Base-by-base conservation (phyloP, 2,329 filamentous ascomycete species). In the Beauveria caledonica region DNA sequence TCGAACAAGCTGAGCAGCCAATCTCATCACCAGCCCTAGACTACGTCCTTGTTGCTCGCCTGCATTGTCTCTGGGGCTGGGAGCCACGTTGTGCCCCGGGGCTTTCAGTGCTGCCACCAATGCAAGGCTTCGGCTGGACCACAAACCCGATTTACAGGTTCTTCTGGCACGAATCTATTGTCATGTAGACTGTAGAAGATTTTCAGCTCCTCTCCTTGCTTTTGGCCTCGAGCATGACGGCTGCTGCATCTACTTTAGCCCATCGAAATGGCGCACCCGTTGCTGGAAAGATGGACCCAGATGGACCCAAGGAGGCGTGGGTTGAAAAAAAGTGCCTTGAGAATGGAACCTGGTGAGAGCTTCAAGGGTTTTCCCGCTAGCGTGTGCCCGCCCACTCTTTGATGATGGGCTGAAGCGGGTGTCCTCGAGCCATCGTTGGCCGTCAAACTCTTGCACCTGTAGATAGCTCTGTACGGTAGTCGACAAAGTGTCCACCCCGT, bases 341-440 rank as follows among this genome's bases (percentile, higher is more conserved):
- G 13, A 33, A 33, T 33, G 29, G 46, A 46, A 44, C 19, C 40
- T 50, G 55, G 55, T 51, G 55, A 58, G 46, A 58, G 55, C 55
- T 50, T 58, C 55, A 51, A 58, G 55, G 46, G 55, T 2, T 58
- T 44, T 58, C n/a, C 55, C 55, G 55, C 55, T 58, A 58, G 55
- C 46, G 55, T 46, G 55, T 42, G 21, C 15, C 45, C 55, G 21
- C 15, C 45, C 55, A 44, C 55, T 44, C 23, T 29, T 29, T 50
- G 55, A 58, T 58, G 36, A 58, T 42, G 55, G 8, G 25, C 29
- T 33, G 29, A 29, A 29, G 29, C 29, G 29, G 29, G 29, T 29
- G 29, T 29, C 29, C 8, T 29, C 9, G 29, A 29, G 29, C 29
- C 19, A 46, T 46, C 44, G 44, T 46, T 15, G 21, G 13, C 8